These are phyloP conservation scores for Punica granatum DNA, from an alignment of 345 rosid species.

Conservation along the genomic window DNA sequence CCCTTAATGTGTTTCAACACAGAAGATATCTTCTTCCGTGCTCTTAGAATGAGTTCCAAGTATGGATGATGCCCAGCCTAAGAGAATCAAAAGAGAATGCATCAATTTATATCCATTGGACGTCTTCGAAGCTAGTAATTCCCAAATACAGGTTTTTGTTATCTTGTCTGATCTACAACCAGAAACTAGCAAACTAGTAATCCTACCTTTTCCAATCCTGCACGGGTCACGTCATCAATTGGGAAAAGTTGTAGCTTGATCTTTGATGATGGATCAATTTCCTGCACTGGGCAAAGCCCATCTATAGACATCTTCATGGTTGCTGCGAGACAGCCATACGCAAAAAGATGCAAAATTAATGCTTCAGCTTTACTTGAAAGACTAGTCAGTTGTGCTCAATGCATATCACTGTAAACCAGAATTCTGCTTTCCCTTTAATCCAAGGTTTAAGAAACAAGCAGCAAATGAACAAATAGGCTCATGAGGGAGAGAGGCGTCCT, in stretches of 20 bases:
- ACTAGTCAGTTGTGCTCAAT: not conserved
- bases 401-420: not conserved
- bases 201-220: slow-evolving; percentile 66
- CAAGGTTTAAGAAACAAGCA: too few relatives aligned
- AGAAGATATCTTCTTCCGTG: slow-evolving; percentile 13
- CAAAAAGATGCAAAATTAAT: not conserved
- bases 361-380: not conserved
- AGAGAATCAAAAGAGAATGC: not conserved
- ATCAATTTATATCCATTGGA: not conserved
- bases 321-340: not conserved
- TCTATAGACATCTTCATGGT: slow-evolving; percentile 12
- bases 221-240: slow-evolving; percentile 48
- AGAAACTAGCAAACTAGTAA: not conserved
- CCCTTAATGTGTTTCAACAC: slow-evolving; percentile 16
- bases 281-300: slow-evolving; percentile 24
- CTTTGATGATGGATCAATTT: slow-evolving; percentile 30
- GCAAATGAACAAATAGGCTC: too few relatives aligned
- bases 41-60: slow-evolving; percentile 59
- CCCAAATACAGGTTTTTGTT: not conserved
- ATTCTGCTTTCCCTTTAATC: not conserved
- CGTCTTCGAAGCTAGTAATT: not conserved
- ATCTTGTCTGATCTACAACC: not conserved
- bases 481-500: too few relatives aligned
- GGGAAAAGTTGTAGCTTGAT: slow-evolving; percentile 91
- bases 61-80: slow-evolving; percentile 88